A percentile compares a stretch with the other conserved stretches of the same genome.
Evolutionary conservation across 106 monocot genomes (phyloP).

Genomic region (Alisma plantagoaquatica): DNA sequence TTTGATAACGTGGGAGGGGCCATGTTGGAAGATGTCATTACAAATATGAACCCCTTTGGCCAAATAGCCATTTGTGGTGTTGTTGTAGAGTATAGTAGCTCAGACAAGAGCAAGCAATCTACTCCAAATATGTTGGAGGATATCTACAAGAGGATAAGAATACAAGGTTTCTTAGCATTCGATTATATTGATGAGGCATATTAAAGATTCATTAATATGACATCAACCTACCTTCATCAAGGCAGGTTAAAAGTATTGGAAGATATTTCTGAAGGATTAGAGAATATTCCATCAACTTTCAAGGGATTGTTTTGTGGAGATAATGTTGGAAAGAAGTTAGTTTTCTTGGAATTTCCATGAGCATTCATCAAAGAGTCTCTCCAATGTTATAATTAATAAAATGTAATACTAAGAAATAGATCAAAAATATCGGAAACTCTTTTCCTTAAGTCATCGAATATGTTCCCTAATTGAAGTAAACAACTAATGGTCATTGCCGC

Average conservation of each 20-base stretch:
- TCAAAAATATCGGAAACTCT: no score
- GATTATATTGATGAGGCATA: slow-evolving; percentile 8
- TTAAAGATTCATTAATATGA: slow-evolving; percentile 12
- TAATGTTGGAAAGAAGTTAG: slow-evolving; percentile 38
- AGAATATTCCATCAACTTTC: slow-evolving; percentile 28
- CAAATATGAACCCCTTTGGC: slow-evolving; percentile 33
- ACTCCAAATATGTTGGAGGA: slow-evolving; percentile 25
- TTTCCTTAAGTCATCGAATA: no score
- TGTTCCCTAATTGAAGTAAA: no score
- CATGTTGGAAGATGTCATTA: slow-evolving; percentile 32
- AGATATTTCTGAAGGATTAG: slow-evolving; percentile 37
- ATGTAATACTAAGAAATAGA: no score
- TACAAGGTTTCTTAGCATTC: slow-evolving; percentile 27
- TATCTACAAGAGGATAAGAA: slow-evolving; percentile 28
- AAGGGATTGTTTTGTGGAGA: slow-evolving; percentile 27
- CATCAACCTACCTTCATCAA: slow-evolving; percentile 16
- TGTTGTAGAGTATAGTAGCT: slow-evolving; percentile 30
- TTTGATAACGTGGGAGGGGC: slow-evolving; percentile 35
- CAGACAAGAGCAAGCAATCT: slow-evolving; percentile 2
- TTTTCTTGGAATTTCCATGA: no score
- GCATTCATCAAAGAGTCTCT: no score
- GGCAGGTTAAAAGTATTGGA: slow-evolving; percentile 28
- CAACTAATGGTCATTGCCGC: no score
- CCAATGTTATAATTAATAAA: no score
- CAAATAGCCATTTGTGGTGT: slow-evolving; percentile 33